These are phyloP conservation scores for Clonostachys sp. DNA, from an alignment of 2,329 filamentous ascomycete genomes.

Conservation along the genomic window DNA sequence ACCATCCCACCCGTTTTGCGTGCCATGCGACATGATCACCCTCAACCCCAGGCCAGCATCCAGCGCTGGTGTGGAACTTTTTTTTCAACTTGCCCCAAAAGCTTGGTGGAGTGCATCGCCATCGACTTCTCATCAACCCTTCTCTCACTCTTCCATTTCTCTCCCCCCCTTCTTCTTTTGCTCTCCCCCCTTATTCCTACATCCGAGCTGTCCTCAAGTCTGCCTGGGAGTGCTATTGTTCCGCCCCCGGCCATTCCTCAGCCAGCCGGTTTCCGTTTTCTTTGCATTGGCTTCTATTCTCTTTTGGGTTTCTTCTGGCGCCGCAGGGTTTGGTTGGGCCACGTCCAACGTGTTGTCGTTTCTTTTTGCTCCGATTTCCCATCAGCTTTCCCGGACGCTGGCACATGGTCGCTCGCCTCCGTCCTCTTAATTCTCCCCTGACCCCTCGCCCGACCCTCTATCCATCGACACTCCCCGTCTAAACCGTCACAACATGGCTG, in stretches of 20 bases:
- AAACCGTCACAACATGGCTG: constrained; percentile 20
- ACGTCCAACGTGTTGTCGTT: not conserved
- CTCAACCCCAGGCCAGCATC: too few species aligned
- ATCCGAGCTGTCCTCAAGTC: not conserved
- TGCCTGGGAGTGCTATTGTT: too few species aligned
- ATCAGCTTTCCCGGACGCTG: too few species aligned
- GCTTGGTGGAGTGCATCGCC: not conserved
- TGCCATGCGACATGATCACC: too few species aligned
- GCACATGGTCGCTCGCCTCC: constrained; percentile 7
- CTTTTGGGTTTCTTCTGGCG: not conserved
- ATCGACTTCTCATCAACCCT: not conserved
- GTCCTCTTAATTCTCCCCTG: constrained; percentile 11
- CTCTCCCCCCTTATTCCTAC: not conserved
- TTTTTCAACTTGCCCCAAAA: too few species aligned
- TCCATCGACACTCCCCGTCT: not conserved
- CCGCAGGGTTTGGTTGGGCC: not conserved
- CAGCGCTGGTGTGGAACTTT: too few species aligned
- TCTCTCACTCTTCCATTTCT: not conserved
- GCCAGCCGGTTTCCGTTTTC: not conserved
- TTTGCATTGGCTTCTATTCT: not conserved
- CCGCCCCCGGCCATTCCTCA: too few species aligned
- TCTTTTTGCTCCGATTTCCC: too few species aligned
- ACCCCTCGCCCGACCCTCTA: not conserved
- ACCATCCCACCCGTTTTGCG: too few species aligned
- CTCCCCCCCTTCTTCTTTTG: not conserved